Base-by-base conservation (phyloP, 1,139 yeast species). In the Ogataea hybrid region DNA sequence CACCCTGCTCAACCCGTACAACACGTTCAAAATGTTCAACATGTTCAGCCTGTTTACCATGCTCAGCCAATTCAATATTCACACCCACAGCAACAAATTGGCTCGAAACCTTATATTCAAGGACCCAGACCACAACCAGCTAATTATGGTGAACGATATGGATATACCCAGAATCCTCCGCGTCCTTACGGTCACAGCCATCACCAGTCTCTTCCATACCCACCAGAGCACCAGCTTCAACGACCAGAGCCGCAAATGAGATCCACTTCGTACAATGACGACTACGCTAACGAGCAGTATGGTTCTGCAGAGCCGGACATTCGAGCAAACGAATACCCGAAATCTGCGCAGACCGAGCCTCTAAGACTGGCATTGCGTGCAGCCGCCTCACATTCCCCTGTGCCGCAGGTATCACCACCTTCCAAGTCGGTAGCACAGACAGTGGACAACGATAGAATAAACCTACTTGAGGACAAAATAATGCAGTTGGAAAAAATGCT, bases 381-480 rank as follows among this genome's bases (percentile, higher is more conserved):
- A 6, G 20, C 7, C 20, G 20, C 20, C 6, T 18, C 8, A 18
- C 20, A 6, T 6, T 18, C 8, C 6, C 20, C 20, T 18, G 20
- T 6, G 20, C 8, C 20, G 7, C 8, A 18, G 8, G 20, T 6
- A 7, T 7, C 7, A 7, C 20, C 20, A 7, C 20, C 20, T 18
- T 18, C 20, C 20, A 18, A 18, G 8, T 2, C 20, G 20, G 6
- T 6, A 6, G 20, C 20, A 5, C 20, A 18, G 7, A 6, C 20
- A 4, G 20, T 38, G 9, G 55, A 51, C 23, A 49, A 45, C 28
- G 51, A 51, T 7, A 46, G 59, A 31, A 58, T 61, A 28, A 50
- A 50, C 32, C 43, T 41, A 18, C 44, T 61, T 12, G 63, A 61
- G 32, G 63, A 57, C 22, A 59, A 61, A 37, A 55, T 61, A 14